Conservation (phyloP, 192 early-diverging fungal genomes). For the Borealophlyctis nickersoniae region DNA sequence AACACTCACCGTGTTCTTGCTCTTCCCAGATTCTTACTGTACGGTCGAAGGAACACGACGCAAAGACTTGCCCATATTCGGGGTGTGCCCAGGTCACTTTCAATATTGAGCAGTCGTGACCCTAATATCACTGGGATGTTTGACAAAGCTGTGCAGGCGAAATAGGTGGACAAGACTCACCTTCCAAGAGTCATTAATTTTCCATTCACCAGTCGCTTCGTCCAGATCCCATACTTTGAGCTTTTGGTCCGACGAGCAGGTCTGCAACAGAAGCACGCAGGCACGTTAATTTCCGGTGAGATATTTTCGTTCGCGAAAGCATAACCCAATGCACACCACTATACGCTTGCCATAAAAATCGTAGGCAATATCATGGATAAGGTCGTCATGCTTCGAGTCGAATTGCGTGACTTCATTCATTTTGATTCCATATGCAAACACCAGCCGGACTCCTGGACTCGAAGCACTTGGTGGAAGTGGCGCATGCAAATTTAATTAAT, state of each 20-base stretch:
- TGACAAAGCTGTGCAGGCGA: background rate
- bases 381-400: conserved; percentile 81
- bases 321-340: conserved; percentile 37
- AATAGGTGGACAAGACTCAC: conserved; percentile 28
- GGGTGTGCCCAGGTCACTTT: conserved; percentile 94
- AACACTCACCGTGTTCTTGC: conserved; percentile 56
- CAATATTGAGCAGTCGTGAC: conserved; percentile 81
- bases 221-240: conserved; percentile 92
- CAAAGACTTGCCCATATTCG: conserved; percentile 91
- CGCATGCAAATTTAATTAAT: no score
- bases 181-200: conserved; percentile 76
- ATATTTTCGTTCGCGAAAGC: no score
- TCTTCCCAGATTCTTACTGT: conserved; percentile 92
- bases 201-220: conserved; percentile 68
- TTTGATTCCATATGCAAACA: no score
- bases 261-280: conserved; percentile 34
- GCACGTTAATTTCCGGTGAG: background rate
- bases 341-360: conserved; percentile 91
- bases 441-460: no score
- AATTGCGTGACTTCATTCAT: conserved; percentile 37
- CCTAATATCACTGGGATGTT: conserved; percentile 34
- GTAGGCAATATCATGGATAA: conserved; percentile 89
- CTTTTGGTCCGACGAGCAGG: conserved; percentile 88
- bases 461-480: no score
- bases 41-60: conserved; percentile 89